Evolutionary conservation across 148 eudicot genomes (phyloP).

Genomic region (Rhododendron simsii): DNA sequence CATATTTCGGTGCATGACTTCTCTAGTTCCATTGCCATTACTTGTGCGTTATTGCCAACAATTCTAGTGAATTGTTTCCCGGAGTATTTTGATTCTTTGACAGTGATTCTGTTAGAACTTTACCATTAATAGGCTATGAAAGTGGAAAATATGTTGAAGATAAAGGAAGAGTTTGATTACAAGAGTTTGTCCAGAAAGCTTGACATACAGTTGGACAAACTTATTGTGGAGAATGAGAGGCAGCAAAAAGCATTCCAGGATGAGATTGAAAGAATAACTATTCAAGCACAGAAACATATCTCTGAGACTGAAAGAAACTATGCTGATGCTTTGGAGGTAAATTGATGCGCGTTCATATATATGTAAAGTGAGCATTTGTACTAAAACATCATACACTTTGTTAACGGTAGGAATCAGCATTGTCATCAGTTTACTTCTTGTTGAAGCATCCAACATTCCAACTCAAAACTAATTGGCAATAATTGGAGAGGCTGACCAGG

Average conservation of each 20-base stretch:
- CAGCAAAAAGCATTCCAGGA: slow-evolving; percentile 77
- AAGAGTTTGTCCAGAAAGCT: slow-evolving; percentile 87
- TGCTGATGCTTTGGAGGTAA: slow-evolving; percentile 75
- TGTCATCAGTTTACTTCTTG: background rate
- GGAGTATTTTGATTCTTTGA: slow-evolving; percentile 25
- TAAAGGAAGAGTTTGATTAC: slow-evolving; percentile 95
- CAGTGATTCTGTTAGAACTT: slow-evolving; percentile 9
- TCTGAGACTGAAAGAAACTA: slow-evolving; percentile 59
- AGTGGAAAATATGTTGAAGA: slow-evolving; percentile 91
- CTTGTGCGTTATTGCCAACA: background rate
- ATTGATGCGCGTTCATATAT: background rate
- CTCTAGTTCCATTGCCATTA: background rate
- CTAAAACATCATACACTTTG: background rate
- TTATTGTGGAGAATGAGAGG: slow-evolving; percentile 88
- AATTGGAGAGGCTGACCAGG: background rate
- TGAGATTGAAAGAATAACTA: slow-evolving; percentile 60
- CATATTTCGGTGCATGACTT: background rate
- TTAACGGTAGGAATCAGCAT: background rate
- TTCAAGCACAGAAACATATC: slow-evolving; percentile 63
- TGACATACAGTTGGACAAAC: slow-evolving; percentile 86
- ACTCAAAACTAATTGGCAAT: background rate
- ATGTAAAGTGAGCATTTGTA: slow-evolving; percentile 8
- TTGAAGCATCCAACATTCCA: background rate
- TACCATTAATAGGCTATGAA: slow-evolving; percentile 2
- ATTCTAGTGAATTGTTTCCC: background rate